phyloP scores from a whole-genome alignment of 768 basidiomycete species.

The Termitomyces sp. region DNA sequence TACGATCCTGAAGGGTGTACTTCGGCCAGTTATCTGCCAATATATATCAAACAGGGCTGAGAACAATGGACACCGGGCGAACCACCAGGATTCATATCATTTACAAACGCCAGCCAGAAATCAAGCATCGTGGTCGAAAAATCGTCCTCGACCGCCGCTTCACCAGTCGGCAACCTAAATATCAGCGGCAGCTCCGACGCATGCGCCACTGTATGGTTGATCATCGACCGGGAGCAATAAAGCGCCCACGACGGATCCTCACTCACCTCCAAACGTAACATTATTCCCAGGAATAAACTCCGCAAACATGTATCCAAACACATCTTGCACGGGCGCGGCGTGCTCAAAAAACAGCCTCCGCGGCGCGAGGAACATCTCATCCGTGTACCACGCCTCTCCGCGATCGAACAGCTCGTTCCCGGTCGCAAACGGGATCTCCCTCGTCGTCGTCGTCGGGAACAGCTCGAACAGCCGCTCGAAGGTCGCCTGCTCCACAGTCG shows the following conservation, averaged over 20 bases:
- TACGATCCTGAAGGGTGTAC: constrained; percentile 27
- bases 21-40: constrained; percentile 40
- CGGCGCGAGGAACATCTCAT: constrained; percentile 49
- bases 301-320: constrained; percentile 50
- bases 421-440: constrained; percentile 40
- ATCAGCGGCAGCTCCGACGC: constrained; percentile 43
- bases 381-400: constrained; percentile 53
- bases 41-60: neutral
- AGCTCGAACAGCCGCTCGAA: constrained; percentile 31
- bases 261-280: constrained; percentile 40
- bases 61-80: constrained; percentile 6
- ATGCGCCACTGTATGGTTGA: constrained; percentile 23
- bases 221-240: neutral
- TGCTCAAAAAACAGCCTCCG: constrained; percentile 45
- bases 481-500: constrained; percentile 36
- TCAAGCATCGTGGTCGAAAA: constrained; percentile 46
- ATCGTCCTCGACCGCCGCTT: constrained; percentile 30
- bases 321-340: constrained; percentile 39
- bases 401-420: constrained; percentile 58
- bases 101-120: constrained; percentile 53
- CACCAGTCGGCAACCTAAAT: constrained; percentile 39
- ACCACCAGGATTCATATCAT: constrained; percentile 54
- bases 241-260: neutral
- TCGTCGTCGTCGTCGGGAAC: constrained; percentile 42
- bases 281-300: constrained; percentile 56